Evolutionary conservation across 768 basidiomycete species (phyloP), one percentile per base, ranked within the genome.

Genomic region (Termitomyces sp.): DNA sequence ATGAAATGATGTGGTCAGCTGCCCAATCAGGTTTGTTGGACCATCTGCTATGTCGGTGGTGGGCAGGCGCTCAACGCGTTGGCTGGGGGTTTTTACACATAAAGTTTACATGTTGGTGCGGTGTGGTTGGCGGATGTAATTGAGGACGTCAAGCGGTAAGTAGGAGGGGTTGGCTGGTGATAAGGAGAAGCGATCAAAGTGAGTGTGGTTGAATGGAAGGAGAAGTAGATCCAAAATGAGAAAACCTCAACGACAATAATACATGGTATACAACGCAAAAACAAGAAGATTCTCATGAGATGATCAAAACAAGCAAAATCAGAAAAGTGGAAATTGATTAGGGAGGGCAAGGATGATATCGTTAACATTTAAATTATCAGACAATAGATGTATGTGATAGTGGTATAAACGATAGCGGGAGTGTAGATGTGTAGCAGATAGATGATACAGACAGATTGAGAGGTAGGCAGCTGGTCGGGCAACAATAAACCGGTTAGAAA

Each of bases 391-490:
- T 32, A 10, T 18, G 15, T 31, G 16, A 43, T 39, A 41, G 27
- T 49, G 59, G 53, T 57, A 56, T 54, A 60, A 41, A 57, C 40
- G 27, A 52, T 50, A 33, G 53, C 43, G 18, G 50, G 45, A 35
- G 42, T 29, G 49, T 15, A 15, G 18, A 18, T 50, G 47, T 35
- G 43, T 56, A 53, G 52, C 39, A 50, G 53, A 44, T 50, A 52
- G 36, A 48, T 50, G 56, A 55, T 55, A 60, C 59, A 60, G 46
- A 39, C 22, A 29, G 57, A 48, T 10, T 11, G 48, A 40, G 27
- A 12, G 42, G 22, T n/a, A 16, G 25, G 20, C 48, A 42, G 50
- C 42, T 49, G 46, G 33, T 50, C 13, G 56, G 49, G 52, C 48
- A 58, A 53, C 49, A 50, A 53, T 43, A 53, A 38, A 39, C 33